Evolutionary conservation across 1,284 basidiomycete genomes (phyloP).

Genomic region (Fistulina hepatica): DNA sequence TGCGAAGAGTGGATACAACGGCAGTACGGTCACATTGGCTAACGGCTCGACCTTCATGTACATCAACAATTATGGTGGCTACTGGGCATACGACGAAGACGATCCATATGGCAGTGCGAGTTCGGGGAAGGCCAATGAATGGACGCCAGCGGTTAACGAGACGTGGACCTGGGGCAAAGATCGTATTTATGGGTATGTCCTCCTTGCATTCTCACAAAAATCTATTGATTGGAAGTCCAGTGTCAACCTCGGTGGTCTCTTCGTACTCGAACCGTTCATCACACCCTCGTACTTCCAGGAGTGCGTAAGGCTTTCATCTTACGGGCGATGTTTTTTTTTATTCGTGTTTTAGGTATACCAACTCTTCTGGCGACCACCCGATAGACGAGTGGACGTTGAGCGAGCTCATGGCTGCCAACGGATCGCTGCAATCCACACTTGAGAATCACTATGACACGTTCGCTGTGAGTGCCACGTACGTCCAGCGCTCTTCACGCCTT

Average conservation of each 20-base stretch:
- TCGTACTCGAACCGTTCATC: slow-evolving; percentile 76
- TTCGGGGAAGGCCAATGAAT: slow-evolving; percentile 9
- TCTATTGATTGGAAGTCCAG: slow-evolving; percentile 21
- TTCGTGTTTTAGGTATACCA: too few species aligned
- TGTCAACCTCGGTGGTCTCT: slow-evolving; percentile 63
- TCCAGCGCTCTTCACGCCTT: slow-evolving; percentile 3
- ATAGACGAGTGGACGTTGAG: slow-evolving; percentile 75
- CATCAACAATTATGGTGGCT: slow-evolving; percentile 9
- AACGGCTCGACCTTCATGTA: slow-evolving; percentile 8
- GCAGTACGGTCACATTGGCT: slow-evolving; percentile 5
- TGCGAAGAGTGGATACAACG: slow-evolving; percentile 6
- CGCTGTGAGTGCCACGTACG: slow-evolving; percentile 39
- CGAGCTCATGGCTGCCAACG: slow-evolving; percentile 48
- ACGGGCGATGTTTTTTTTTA: too few species aligned
- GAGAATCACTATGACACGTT: slow-evolving; percentile 78
- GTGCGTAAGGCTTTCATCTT: too few species aligned
- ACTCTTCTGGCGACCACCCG: too few species aligned
- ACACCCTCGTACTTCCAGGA: slow-evolving; percentile 67
- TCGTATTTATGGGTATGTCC: slow-evolving; percentile 5
- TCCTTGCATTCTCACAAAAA: not conserved
- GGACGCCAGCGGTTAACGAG: slow-evolving; percentile 12
- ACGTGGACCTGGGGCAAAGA: slow-evolving; percentile 12
- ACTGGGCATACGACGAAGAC: slow-evolving; percentile 7
- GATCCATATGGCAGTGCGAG: slow-evolving; percentile 7
- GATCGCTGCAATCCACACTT: slow-evolving; percentile 45